Evolutionary conservation across 306 rosid genomes (phyloP).

Genomic region (Prunus persica): DNA sequence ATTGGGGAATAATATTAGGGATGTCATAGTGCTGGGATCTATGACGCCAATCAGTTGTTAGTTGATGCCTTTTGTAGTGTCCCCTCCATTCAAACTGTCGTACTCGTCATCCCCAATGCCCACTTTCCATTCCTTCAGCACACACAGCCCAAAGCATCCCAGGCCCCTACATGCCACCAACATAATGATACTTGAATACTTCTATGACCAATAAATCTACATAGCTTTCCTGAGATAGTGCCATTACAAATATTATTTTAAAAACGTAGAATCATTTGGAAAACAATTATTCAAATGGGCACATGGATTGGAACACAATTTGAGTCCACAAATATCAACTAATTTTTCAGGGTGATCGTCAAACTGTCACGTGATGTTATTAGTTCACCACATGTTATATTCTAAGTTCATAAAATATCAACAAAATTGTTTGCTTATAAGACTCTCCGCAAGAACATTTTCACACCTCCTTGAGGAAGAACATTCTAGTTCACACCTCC

Average conservation of each 20-base stretch:
- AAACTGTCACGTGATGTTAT: too few relatives aligned
- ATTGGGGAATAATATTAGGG: background rate
- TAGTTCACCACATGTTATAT: too few relatives aligned
- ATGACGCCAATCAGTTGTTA: constrained; percentile 13
- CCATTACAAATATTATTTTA: background rate
- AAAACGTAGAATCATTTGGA: background rate
- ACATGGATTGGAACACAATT: background rate
- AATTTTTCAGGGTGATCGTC: too few relatives aligned
- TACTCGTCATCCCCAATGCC: constrained; percentile 5
- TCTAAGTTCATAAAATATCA: too few relatives aligned
- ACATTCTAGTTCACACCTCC: background rate
- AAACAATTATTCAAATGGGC: background rate
- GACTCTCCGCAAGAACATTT: too few relatives aligned
- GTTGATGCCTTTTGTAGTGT: constrained; percentile 5
- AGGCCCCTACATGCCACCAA: constrained; percentile 24
- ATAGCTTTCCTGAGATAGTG: background rate
- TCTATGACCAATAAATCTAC: background rate
- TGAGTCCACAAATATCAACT: background rate
- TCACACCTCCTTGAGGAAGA: background rate
- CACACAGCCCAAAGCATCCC: constrained; percentile 1
- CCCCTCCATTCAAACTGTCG: constrained; percentile 28
- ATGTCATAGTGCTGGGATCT: constrained; percentile 28
- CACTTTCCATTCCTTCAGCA: constrained; percentile 15
- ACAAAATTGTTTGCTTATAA: too few relatives aligned
- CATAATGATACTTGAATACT: constrained; percentile 5